phyloP scores from a whole-genome alignment of 202 grass and related monocot species.

The Eragrostis tef region DNA sequence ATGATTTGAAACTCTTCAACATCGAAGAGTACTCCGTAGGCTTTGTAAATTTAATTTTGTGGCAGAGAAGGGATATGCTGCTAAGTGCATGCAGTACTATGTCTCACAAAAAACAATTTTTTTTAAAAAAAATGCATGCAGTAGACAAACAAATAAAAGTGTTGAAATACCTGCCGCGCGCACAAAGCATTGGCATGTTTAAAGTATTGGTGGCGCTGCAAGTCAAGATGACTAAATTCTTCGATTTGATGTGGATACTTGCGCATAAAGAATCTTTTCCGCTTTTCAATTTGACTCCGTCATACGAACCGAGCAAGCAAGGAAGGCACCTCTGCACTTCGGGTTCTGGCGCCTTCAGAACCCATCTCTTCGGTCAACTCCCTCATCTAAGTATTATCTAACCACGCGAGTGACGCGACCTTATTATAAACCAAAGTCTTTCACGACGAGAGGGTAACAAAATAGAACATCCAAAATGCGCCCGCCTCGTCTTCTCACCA shows the following conservation, averaged over 20 bases:
- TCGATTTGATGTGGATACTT: slow-evolving; percentile 5
- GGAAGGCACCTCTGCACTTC: neutral
- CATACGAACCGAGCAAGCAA: neutral
- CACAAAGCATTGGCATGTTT: neutral
- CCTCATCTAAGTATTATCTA: neutral
- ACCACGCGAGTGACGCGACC: too few species aligned
- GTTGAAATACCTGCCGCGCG: neutral
- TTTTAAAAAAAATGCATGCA: too few species aligned
- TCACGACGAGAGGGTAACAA: neutral
- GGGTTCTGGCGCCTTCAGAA: neutral
- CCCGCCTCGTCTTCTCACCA: neutral
- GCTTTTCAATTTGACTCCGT: neutral
- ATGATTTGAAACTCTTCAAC: neutral
- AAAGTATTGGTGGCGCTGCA: neutral
- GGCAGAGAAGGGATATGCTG: too few species aligned
- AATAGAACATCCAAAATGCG: neutral
- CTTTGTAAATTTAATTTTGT: neutral
- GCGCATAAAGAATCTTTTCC: neutral
- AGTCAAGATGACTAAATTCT: neutral
- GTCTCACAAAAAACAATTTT: too few species aligned
- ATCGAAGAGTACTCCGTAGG: neutral
- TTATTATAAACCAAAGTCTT: neutral
- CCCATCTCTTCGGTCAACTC: too few species aligned
- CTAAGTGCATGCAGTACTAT: too few species aligned
- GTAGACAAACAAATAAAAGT: slow-evolving; percentile 2